Base-by-base conservation (phyloP, 139 green algal species). In the Gonium pectorale region DNA sequence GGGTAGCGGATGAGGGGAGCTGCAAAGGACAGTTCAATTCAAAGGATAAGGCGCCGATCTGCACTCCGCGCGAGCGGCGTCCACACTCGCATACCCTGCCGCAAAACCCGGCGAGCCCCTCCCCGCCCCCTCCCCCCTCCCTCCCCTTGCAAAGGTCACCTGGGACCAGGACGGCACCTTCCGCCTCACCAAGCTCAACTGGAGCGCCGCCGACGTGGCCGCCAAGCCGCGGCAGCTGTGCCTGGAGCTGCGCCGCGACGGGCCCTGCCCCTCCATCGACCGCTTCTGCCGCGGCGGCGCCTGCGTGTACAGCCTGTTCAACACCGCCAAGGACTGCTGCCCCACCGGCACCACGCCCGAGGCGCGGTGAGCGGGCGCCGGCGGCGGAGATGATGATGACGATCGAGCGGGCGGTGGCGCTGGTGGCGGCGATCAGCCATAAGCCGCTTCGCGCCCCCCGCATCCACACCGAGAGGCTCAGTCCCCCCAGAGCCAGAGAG, bases 181-280 rank as follows among this genome's bases (percentile, higher is more conserved):
- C 77, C 62, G 77, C 62, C 77, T 83, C 41, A 83, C 77, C n/a
- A 83, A 83, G 63, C 77, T 83, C 33, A 74, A 63, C 19, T 83
- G 64, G 62, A 21, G 43, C 1, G 43, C n/a, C 5, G 33, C 2
- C 7, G 77, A 83, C 43, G 7, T 83, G 5, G 77, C 77, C 3
- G 44, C 29, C 19, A 46, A 43, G n/a, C 77, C 77, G 31, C 49
- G 51, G 62, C 77, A 83, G 41, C 59, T 83, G 31, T 83, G 77
- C n/a, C 49, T 83, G 0, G 77, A 83, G 59, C 62, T 83, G 62
- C 77, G 77, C 22, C 33, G 35, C 0, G 77, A 73, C 41, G 62
- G 77, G 2, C 77, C 77, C 41, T 83, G 77, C 43, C 43, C 63
- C 41, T 74, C 37, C 31, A 73, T 83, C n/a, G 60, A 73, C 43